phyloP scores from a whole-genome alignment of 2,329 filamentous ascomycete species.

The Fusarium scirpi region DNA sequence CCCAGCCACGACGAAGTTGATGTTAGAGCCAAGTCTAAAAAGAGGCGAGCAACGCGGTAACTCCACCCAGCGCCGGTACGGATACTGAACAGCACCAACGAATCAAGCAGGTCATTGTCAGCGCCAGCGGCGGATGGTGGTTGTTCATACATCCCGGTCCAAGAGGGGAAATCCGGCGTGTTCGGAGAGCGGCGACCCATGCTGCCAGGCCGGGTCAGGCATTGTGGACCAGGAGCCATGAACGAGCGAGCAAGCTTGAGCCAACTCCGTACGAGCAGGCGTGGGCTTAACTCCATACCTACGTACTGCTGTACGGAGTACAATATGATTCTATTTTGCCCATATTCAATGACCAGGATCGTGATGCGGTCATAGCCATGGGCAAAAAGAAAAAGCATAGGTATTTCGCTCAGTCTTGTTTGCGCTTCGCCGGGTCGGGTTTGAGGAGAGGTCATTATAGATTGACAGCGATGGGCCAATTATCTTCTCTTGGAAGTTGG shows the following conservation, averaged over 20 bases:
- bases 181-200: constrained; percentile 40
- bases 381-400: neutral
- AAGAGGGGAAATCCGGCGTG: constrained; percentile 37
- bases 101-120: constrained; percentile 21
- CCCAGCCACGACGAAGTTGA: constrained; percentile 39
- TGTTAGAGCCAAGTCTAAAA: constrained; percentile 16
- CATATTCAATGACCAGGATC: constrained; percentile 41
- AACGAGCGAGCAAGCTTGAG: constrained; percentile 21
- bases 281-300: constrained; percentile 33
- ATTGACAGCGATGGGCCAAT: constrained; percentile 32
- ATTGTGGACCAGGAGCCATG: constrained; percentile 27
- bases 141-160: constrained; percentile 38
- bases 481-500: neutral
- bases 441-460: neutral
- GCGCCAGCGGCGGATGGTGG: constrained; percentile 31
- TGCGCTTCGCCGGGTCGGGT: constrained; percentile 3
- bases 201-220: neutral
- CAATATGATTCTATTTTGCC: constrained; percentile 31
- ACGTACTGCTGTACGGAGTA: neutral
- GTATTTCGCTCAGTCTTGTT: constrained; percentile 40
- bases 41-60: constrained; percentile 14
- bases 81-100: constrained; percentile 8
- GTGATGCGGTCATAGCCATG: constrained; percentile 32
- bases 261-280: constrained; percentile 43
- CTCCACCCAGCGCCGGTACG: constrained; percentile 8